Percentiles rank a stretch among this genome's conserved stretches.
phyloP scores from a whole-genome alignment of 2,329 filamentous ascomycete species.

The Pseudocercospora vitis region DNA sequence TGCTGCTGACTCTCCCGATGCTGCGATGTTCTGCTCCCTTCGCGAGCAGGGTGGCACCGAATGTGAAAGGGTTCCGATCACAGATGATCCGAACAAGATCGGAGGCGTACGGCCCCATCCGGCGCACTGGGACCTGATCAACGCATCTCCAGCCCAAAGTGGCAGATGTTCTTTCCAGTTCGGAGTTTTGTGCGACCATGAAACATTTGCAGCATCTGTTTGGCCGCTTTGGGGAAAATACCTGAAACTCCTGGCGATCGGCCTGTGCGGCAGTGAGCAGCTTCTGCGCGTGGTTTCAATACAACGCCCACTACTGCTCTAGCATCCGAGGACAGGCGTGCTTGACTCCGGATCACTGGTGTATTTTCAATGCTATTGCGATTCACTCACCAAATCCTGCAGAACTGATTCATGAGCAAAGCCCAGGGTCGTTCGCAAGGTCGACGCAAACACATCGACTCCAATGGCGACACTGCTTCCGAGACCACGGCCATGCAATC shows the following conservation, averaged over 20 bases:
- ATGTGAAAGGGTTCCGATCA: background rate
- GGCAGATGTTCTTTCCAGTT: slow-evolving; percentile 9
- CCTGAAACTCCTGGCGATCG: slow-evolving; percentile 13
- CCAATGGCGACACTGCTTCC: background rate
- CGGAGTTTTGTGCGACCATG: slow-evolving; percentile 9
- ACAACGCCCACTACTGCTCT: background rate
- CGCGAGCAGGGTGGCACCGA: background rate
- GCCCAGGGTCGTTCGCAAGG: too few relatives aligned
- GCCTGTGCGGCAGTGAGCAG: slow-evolving; percentile 2
- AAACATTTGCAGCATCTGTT: slow-evolving; percentile 11
- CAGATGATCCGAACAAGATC: background rate
- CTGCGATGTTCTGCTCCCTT: background rate
- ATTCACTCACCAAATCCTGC: too few relatives aligned
- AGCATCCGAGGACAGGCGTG: background rate
- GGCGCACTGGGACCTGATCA: slow-evolving; percentile 10
- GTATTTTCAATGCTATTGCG: background rate
- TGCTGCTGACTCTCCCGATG: slow-evolving; percentile 1
- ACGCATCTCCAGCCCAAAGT: slow-evolving; percentile 12
- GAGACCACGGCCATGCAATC: background rate
- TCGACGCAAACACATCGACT: background rate
- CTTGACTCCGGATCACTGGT: background rate
- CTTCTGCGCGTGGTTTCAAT: background rate
- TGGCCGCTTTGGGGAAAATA: slow-evolving; percentile 10
- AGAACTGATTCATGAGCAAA: background rate
- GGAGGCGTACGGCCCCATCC: background rate